Percentiles rank a stretch among this genome's conserved stretches.
These are phyloP conservation scores for Microbotryum intermedium DNA, from an alignment of 1,284 basidiomycete species.

Conservation along the genomic window DNA sequence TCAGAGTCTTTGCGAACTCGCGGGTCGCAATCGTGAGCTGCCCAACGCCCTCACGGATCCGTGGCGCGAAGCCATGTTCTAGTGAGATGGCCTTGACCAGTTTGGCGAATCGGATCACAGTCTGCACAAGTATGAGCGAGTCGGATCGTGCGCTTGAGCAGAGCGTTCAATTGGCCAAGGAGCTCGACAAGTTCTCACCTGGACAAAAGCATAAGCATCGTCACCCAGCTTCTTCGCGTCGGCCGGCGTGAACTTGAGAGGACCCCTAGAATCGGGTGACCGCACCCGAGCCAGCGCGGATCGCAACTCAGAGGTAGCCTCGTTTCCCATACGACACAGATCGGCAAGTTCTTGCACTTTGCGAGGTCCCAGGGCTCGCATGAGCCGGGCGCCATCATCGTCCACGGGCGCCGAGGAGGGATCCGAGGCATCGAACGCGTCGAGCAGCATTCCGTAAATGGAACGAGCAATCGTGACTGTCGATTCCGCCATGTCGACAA, in stretches of 20 bases:
- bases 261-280: constrained; percentile 29
- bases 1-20: constrained; percentile 43
- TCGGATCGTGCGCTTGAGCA: constrained; percentile 37
- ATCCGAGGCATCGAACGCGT: constrained; percentile 39
- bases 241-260: constrained; percentile 18
- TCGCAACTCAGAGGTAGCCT: constrained; percentile 18
- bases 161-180: constrained; percentile 26
- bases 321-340: constrained; percentile 23
- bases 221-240: constrained; percentile 20
- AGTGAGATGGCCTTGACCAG: constrained; percentile 40
- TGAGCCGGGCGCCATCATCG: constrained; percentile 3
- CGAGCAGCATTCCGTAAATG: constrained; percentile 44
- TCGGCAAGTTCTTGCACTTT: constrained; percentile 21
- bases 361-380: constrained; percentile 10
- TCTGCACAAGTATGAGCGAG: constrained; percentile 33
- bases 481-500: constrained; percentile 44
- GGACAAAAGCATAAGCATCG: constrained; percentile 36
- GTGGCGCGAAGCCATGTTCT: constrained; percentile 35
- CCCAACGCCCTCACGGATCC: constrained; percentile 36
- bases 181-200: constrained; percentile 37
- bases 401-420: constrained; percentile 11
- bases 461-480: constrained; percentile 44
- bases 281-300: constrained; percentile 20
- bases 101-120: constrained; percentile 43
- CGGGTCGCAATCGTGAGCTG: constrained; percentile 43